Base-by-base conservation (phyloP, 805 yeast genomes). In the Kregervanrija delftensis region DNA sequence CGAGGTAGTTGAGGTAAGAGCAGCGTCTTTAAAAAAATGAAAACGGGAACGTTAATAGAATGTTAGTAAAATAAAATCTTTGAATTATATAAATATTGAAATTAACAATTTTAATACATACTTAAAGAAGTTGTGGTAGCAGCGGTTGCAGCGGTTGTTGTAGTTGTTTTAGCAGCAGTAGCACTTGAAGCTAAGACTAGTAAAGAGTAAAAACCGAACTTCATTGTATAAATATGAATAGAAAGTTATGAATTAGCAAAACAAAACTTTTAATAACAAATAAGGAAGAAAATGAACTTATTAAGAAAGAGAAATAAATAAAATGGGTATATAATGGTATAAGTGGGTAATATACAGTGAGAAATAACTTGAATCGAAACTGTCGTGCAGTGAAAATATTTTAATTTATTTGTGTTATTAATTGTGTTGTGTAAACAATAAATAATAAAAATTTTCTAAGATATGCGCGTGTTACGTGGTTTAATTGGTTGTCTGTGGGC, bases 1-100 rank as follows among this genome's bases (percentile, higher is more conserved):
- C 10, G 74, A 58, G 28, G 77, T 68, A 40, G 78, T 70, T 51
- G 76, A 73, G 45, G 77, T 60, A 49, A 78, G 80, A 38, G 81
- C 63, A 45, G 86, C 80, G 70, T 74, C 64, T 59, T 14, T 31
- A 30, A 41, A 34, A 30, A 35, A 16, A 44, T 31, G 11, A 10
- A 34, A 31, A 33, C 37, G 32, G 14, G 28, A 36, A 22, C 8
- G 13, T 11, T 31, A 13, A 12, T 15, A 44, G 46, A 56, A 16
- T 11, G 11, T 17, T 12, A 15, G 11, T 30, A 31, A n/a, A 33
- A 30, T 34, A 14, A 8, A 12, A 13, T 37, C 6, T 9, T 17
- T n/a, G n/a, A n/a, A 13, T 37, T 11, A 33, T 6, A 37, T 10
- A 12, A n/a, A 16, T 12, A 5, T 13, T 28, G 2, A 15, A 3